phyloP scores from a whole-genome alignment of 192 early-diverging fungal genomes.

The Rhizophlyctis rosea region DNA sequence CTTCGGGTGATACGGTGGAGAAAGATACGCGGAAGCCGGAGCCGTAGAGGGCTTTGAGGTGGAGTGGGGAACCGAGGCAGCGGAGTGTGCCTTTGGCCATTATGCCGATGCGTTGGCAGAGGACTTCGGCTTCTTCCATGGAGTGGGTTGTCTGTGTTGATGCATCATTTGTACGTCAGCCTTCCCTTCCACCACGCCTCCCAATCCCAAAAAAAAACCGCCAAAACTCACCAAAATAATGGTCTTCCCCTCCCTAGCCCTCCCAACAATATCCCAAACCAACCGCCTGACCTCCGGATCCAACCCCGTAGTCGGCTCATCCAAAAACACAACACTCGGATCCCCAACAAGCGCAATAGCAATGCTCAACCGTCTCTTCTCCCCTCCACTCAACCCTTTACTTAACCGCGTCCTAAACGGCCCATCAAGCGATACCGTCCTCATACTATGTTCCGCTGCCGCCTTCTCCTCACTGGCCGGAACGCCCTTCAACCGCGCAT shows the following conservation, averaged over 20 bases:
- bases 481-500: slow-evolving; percentile 69
- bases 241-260: slow-evolving; percentile 56
- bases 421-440: slow-evolving; percentile 48
- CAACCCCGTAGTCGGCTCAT: slow-evolving; percentile 78
- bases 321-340: slow-evolving; percentile 70
- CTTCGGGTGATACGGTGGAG: neutral
- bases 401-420: slow-evolving; percentile 52
- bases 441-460: slow-evolving; percentile 43
- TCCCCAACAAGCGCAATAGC: slow-evolving; percentile 71
- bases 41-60: slow-evolving; percentile 60
- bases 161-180: no score
- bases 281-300: slow-evolving; percentile 71
- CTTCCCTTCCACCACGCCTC: neutral
- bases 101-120: slow-evolving; percentile 73
- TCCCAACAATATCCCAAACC: slow-evolving; percentile 68
- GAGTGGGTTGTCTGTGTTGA: slow-evolving; percentile 61
- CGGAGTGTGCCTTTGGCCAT: slow-evolving; percentile 70
- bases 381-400: slow-evolving; percentile 69
- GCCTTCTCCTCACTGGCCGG: slow-evolving; percentile 37
- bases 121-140: slow-evolving; percentile 77
- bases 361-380: slow-evolving; percentile 71
- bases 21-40: slow-evolving; percentile 5
- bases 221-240: slow-evolving; percentile 45
- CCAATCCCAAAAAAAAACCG: neutral
- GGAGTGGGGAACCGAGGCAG: slow-evolving; percentile 57